Base-by-base conservation (phyloP, 805 yeast species). In the Myxozyma melibiosi region DNA sequence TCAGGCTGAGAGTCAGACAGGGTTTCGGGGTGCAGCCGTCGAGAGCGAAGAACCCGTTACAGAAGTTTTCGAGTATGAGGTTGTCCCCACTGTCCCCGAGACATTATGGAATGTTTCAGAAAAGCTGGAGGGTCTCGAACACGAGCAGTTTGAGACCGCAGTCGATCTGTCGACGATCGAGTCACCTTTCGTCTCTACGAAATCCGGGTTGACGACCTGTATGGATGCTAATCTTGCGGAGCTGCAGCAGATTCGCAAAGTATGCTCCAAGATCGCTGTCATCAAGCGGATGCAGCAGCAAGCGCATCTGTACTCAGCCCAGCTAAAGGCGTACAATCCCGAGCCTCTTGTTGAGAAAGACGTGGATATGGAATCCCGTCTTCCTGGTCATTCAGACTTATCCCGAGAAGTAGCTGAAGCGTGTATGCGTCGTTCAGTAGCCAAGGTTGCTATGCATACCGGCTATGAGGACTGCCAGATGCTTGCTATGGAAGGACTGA, bases 241-340 rank as follows among this genome's bases (percentile, higher is more conserved):
- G 62, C 88, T 94, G 78, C 97, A 92, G 73, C 90, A 90, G 65
- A 87, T 94, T 34, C 77, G 99, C 56, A 87, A 85, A 62, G 78
- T 89, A 3, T 91, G 97, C 69, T 88, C 90, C 73, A 91, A 91
- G 70, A 88, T 94, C 20, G 84, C 92, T 3, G 74, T 90, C 47
- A 88, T 94, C 57, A 78, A 96, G 63, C 91, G 91, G 68, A 86
- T 94, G 86, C 98, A 94, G 72, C 86, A 86, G 18, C 88, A 86
- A 49, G 85, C 63, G 1, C 62, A 60, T 47, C 42, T 60, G 8
- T 60, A 60, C 34, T 86, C 85, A 50, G 79, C 90, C 0, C 92
- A 86, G 66, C 75, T 84, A 78, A 81, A 80, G 61, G 82, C 85
- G 13, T 92, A 92, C 3, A 85, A 80, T 55, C 78, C 85, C 40